Evolutionary conservation across 2,329 filamentous ascomycete genomes (phyloP).

Genomic region (Nemania sp.): DNA sequence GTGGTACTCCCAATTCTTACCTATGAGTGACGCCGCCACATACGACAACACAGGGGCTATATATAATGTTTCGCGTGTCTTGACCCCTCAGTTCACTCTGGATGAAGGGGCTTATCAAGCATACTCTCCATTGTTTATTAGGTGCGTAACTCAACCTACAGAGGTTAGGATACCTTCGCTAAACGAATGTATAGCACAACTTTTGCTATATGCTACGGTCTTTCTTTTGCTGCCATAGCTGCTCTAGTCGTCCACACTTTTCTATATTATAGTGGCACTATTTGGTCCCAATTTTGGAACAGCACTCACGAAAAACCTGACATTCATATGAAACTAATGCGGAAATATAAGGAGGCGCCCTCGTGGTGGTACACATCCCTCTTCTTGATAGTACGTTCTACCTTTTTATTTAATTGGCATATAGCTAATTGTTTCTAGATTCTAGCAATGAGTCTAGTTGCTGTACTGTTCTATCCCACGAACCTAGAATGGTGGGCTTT

Average conservation of each 20-base stretch:
- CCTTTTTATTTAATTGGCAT: background rate
- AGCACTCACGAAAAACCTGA: conserved; percentile 71
- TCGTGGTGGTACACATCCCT: conserved; percentile 73
- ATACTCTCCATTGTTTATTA: conserved; percentile 76
- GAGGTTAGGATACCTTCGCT: conserved; percentile 5
- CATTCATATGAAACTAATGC: conserved; percentile 73
- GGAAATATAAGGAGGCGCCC: conserved; percentile 71
- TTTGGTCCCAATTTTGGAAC: conserved; percentile 72
- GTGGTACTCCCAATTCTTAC: conserved; percentile 74
- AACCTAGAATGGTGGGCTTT: conserved; percentile 80
- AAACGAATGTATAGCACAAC: conserved; percentile 66
- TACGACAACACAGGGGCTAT: conserved; percentile 76
- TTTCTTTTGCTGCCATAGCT: conserved; percentile 78
- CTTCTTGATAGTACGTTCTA: conserved; percentile 63
- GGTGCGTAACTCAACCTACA: conserved; percentile 49
- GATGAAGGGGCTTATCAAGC: conserved; percentile 72
- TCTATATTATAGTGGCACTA: conserved; percentile 74
- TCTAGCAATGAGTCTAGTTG: conserved; percentile 65
- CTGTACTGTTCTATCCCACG: conserved; percentile 71
- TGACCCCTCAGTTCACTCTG: conserved; percentile 71
- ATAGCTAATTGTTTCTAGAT: conserved; percentile 55
- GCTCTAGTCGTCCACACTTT: conserved; percentile 76
- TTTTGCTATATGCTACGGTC: conserved; percentile 76
- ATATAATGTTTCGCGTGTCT: conserved; percentile 74
- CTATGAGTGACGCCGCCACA: conserved; percentile 76